Evolutionary conservation across 768 basidiomycete genomes (phyloP), one percentile per base, ranked within the genome.

Genomic region (Termitomyces titanicus): DNA sequence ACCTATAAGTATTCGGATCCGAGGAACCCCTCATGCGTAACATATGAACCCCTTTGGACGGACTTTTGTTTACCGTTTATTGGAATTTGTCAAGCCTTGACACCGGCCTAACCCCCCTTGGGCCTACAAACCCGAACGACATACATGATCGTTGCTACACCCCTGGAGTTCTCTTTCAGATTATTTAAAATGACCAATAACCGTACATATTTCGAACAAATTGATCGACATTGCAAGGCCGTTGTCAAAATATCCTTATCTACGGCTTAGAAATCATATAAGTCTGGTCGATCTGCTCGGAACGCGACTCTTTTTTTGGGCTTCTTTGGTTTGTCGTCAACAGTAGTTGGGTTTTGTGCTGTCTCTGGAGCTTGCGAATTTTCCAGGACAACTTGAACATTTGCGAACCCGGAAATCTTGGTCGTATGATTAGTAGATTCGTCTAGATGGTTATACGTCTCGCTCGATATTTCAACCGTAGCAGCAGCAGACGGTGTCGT

Each of bases 301-400:
- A 92, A 91, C 2, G 78, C 84, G 1, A 91, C 89, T 53, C 75
- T 80, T 73, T 90, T 90, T 72, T 79, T 81, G 3, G 67, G 61
- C 69, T 79, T 82, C 72, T 78, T 83, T 38, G 61, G 38, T 55
- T 70, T 60, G 48, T 51, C 56, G 11, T 2, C 64, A 24, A 20
- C 53, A 39, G 53, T 56, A 51, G 24, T 40, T 18, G 59, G 53
- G 37, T 50, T 22, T 2, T n/a, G 22, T 9, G 15, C 42, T 13
- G 27, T 33, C 53, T 53, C 58, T 37, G 33, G 38, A 29, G n/a
- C 42, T 50, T 57, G 57, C 1, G 64, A 53, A 17, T 62, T 68
- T 59, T 84, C 82, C 42, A 82, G 37, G 58, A 72, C 73, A 54
- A 81, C 75, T 58, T 72, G 69, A 56, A 81, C 70, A 25, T 73